Conservation (phyloP, 1,284 basidiomycete species). For the Ustilago nuda region DNA sequence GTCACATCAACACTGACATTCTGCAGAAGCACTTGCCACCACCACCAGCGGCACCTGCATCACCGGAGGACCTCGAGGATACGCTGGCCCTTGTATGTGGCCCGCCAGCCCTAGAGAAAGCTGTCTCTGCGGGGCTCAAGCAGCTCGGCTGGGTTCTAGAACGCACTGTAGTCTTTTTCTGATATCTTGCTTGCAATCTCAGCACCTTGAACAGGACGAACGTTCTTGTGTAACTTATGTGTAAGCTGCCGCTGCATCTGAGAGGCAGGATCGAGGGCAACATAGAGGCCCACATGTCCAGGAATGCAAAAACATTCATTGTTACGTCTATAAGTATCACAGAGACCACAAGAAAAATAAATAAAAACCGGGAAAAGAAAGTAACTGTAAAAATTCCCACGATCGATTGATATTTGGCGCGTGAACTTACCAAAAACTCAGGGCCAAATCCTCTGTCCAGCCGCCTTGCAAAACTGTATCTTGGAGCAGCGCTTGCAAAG, state of each 20-base stretch:
- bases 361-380: neutral
- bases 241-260: too few species aligned
- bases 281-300: neutral
- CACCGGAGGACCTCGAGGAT: conserved; percentile 49
- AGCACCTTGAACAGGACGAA: neutral
- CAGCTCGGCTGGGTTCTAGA: conserved; percentile 62
- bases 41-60: conserved; percentile 31
- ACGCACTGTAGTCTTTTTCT: conserved; percentile 62
- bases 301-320: neutral
- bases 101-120: conserved; percentile 71
- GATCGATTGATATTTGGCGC: conserved; percentile 3
- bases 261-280: too few species aligned
- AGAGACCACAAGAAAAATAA: neutral
- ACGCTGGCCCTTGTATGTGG: conserved; percentile 74
- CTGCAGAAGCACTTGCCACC: conserved; percentile 70
- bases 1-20: conserved; percentile 72
- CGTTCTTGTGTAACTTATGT: too few species aligned
- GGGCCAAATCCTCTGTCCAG: neutral
- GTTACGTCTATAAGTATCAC: neutral
- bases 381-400: conserved; percentile 34
- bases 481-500: neutral
- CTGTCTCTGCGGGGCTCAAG: conserved; percentile 46
- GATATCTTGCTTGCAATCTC: conserved; percentile 2
- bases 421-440: neutral
- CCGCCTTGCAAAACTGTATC: neutral